phyloP scores from a whole-genome alignment of 345 rosid genomes.

The Atalantia buxifolia region DNA sequence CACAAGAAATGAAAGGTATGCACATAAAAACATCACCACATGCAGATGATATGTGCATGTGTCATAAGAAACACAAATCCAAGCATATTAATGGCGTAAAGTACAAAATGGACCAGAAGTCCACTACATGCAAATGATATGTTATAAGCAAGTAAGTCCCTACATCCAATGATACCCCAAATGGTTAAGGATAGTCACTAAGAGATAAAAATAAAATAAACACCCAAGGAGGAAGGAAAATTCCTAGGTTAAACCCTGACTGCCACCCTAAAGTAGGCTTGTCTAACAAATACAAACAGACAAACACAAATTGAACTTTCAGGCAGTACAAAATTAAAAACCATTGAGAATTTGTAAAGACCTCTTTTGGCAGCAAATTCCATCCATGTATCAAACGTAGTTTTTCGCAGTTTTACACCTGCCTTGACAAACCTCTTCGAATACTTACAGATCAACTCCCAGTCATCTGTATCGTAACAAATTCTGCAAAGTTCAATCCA shows the following conservation, averaged over 20 bases:
- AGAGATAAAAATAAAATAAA: not conserved
- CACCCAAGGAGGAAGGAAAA: too few species aligned
- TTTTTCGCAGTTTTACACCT: conserved; percentile 62
- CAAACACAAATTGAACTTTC: conserved; percentile 4
- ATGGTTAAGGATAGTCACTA: not conserved
- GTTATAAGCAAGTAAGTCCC: not conserved
- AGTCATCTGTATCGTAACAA: conserved; percentile 56
- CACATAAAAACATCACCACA: not conserved
- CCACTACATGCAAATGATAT: not conserved
- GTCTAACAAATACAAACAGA: not conserved
- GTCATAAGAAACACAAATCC: too few species aligned
- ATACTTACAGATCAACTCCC: conserved; percentile 64
- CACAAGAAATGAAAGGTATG: not conserved
- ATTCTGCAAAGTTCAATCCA: conserved; percentile 50
- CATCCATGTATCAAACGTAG: conserved; percentile 81
- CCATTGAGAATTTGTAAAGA: conserved; percentile 14
- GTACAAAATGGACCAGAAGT: too few species aligned
- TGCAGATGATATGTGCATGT: too few species aligned
- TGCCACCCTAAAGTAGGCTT: not conserved
- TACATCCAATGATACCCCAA: not conserved
- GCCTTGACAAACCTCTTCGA: conserved; percentile 56
- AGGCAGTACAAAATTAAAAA: not conserved
- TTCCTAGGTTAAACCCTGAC: not conserved
- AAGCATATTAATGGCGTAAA: too few species aligned
- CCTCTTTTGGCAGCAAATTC: conserved; percentile 76